These are phyloP conservation scores for Syzygium syzygioides DNA, from an alignment of 441 rosid species.

Conservation along the genomic window DNA sequence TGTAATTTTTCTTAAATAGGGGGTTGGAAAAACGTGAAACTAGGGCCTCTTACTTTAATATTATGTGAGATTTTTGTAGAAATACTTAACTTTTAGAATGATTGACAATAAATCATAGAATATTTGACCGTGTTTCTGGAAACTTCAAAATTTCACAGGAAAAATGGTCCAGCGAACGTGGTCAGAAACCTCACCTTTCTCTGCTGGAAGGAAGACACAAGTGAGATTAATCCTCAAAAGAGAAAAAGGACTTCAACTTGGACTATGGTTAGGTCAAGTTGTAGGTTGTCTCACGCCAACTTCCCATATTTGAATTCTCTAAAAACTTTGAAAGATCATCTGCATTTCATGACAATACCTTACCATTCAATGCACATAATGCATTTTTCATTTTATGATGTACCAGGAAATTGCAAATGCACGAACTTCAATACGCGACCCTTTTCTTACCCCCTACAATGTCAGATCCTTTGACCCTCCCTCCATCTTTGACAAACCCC, in stretches of 20 bases:
- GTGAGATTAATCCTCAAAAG: background rate
- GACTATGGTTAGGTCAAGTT: background rate
- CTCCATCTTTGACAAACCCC: background rate
- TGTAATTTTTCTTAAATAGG: too few species aligned
- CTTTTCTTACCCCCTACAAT: background rate
- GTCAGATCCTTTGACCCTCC: background rate
- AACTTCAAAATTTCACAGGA: too few species aligned
- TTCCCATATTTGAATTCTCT: too few species aligned
- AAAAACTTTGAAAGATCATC: background rate
- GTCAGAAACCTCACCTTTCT: background rate
- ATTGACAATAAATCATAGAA: too few species aligned
- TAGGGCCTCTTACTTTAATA: too few species aligned
- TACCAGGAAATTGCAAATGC: background rate
- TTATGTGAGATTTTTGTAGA: too few species aligned
- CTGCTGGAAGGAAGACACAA: background rate
- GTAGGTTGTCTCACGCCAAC: too few species aligned
- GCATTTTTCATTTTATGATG: background rate
- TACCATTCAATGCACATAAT: background rate
- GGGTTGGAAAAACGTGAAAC: too few species aligned
- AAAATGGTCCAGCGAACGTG: background rate
- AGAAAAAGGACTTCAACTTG: background rate
- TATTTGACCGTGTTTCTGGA: too few species aligned
- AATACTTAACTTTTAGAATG: too few species aligned
- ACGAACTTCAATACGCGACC: background rate
- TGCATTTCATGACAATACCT: background rate